These are phyloP conservation scores for Aspergillus sp. DNA, from an alignment of 2,329 filamentous ascomycete genomes.

Conservation along the genomic window DNA sequence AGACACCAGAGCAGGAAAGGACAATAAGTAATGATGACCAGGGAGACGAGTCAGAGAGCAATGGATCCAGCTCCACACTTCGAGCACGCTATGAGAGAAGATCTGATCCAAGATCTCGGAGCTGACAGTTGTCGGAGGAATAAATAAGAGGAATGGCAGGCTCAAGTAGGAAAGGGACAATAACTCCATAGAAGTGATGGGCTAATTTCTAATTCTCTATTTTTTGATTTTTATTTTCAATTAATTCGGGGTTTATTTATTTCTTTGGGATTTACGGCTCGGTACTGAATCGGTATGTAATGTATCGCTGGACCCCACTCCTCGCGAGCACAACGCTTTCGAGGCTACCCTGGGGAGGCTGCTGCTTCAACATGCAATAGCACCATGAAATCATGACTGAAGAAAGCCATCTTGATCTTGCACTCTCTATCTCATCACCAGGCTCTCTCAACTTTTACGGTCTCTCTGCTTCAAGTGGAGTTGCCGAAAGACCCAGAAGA, in stretches of 20 bases:
- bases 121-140: slow-evolving; percentile 40
- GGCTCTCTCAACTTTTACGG: not conserved
- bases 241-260: slow-evolving; percentile 14
- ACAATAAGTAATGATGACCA: slow-evolving; percentile 37
- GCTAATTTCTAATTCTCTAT: slow-evolving; percentile 6
- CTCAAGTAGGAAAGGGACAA: slow-evolving; percentile 14
- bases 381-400: slow-evolving; percentile 12
- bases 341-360: not conserved
- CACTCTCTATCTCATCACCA: not conserved
- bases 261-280: slow-evolving; percentile 13
- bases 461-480: not conserved
- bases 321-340: not conserved
- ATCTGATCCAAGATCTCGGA: slow-evolving; percentile 48
- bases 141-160: slow-evolving; percentile 22
- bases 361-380: not conserved
- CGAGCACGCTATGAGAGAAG: slow-evolving; percentile 43
- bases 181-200: slow-evolving; percentile 4
- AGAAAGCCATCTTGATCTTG: not conserved
- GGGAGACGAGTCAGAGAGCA: slow-evolving; percentile 41
- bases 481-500: not conserved
- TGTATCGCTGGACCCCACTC: slow-evolving; percentile 7
- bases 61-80: slow-evolving; percentile 36
- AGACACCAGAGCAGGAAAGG: slow-evolving; percentile 22
- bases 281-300: slow-evolving; percentile 16
- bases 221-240: slow-evolving; percentile 15